Conservation (phyloP, 805 yeast species). For the Wickerhamomyces subpelliculosus region DNA sequence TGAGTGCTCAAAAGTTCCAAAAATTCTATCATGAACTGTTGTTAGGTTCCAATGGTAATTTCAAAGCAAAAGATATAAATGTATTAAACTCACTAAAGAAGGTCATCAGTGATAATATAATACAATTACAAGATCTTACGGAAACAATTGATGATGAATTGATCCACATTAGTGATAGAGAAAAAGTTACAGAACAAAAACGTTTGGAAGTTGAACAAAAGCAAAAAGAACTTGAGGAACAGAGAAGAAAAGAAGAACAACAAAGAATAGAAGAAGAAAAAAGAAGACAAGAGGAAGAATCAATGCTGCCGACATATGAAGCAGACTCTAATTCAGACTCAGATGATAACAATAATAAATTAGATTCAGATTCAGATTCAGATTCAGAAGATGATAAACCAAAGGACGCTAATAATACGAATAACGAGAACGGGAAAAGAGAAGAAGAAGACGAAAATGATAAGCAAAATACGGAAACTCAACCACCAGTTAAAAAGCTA, state of each 20-base stretch:
- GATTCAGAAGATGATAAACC: conserved; percentile 1
- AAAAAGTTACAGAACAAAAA: conserved; percentile 7
- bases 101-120: conserved; percentile 10
- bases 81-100: conserved; percentile 4
- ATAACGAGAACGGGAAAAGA: neutral
- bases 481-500: conserved; percentile 5
- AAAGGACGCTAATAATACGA: neutral
- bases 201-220: conserved; percentile 9
- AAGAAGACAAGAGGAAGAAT: conserved; percentile 7
- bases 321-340: conserved; percentile 6
- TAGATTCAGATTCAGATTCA: conserved; percentile 6
- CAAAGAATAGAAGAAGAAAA: neutral
- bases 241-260: conserved; percentile 5
- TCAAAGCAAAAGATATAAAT: conserved; percentile 5
- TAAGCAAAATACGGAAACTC: too few relatives aligned
- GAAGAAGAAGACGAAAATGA: neutral
- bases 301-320: conserved; percentile 15
- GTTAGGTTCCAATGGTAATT: conserved; percentile 11
- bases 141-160: conserved; percentile 9
- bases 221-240: conserved; percentile 9
- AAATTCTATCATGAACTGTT: conserved; percentile 16
- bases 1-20: conserved; percentile 11
- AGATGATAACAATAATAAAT: too few relatives aligned
- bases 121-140: conserved; percentile 12
- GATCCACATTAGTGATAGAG: conserved; percentile 5